phyloP scores from a whole-genome alignment of 768 basidiomycete species.

The Auriculariales sp. region DNA sequence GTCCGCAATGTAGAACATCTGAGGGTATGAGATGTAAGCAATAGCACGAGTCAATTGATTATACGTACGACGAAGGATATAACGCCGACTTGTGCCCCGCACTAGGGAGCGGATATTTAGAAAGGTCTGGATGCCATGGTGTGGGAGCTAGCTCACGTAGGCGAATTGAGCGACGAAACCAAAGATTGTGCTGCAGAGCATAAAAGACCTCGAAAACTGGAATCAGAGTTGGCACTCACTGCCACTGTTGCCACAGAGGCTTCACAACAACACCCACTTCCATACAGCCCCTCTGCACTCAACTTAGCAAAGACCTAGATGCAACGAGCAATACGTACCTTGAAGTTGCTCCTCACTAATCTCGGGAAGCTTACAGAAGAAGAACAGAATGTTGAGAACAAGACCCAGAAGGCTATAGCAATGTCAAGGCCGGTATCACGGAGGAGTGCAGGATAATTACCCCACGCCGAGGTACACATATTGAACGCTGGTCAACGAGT shows the following conservation, averaged over 20 bases:
- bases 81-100: constrained; percentile 9
- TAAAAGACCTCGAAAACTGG: too few relatives aligned
- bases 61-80: constrained; percentile 17
- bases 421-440: too few relatives aligned
- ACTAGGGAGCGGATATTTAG: too few relatives aligned
- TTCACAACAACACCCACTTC: constrained; percentile 3
- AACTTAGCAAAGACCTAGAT: too few relatives aligned
- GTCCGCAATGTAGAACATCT: neutral
- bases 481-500: constrained; percentile 16
- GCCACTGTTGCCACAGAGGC: constrained; percentile 18
- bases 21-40: too few relatives aligned
- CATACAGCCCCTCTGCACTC: neutral
- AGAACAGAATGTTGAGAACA: constrained; percentile 14
- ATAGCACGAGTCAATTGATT: neutral
- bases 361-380: constrained; percentile 20
- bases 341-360: constrained; percentile 14
- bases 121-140: too few relatives aligned
- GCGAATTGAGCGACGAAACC: neutral
- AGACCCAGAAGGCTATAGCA: constrained; percentile 17
- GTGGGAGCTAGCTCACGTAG: too few relatives aligned
- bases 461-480: constrained; percentile 20
- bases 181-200: neutral
- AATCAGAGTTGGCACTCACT: constrained; percentile 10
- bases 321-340: constrained; percentile 6
- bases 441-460: too few relatives aligned